Percentiles rank a stretch among this genome's conserved stretches.
Conservation (phyloP, 1,139 yeast species). For the Pichia sp. region DNA sequence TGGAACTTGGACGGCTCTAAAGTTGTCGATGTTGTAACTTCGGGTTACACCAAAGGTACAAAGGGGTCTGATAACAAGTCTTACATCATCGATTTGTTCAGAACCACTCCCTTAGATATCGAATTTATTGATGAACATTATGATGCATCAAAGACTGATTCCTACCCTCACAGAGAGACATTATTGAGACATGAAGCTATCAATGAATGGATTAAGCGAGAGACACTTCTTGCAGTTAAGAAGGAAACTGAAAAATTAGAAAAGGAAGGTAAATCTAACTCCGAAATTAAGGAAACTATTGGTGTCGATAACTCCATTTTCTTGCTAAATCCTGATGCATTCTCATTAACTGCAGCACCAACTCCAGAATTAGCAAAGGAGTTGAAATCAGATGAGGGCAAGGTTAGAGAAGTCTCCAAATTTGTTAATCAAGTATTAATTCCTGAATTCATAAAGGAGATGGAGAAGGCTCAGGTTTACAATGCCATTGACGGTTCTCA, state of each 20-base stretch:
- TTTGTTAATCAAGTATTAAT: conserved; percentile 57
- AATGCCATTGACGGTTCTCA: conserved; percentile 70
- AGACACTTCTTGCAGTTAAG: conserved; percentile 52
- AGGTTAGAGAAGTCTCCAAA: conserved; percentile 63
- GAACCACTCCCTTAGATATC: conserved; percentile 81
- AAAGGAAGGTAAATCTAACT: conserved; percentile 22
- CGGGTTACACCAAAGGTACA: conserved; percentile 82
- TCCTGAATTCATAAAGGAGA: conserved; percentile 57
- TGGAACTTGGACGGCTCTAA: conserved; percentile 40
- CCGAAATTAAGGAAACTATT: conserved; percentile 43
- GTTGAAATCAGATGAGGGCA: conserved; percentile 50
- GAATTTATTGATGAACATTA: conserved; percentile 60
- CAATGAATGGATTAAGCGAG: conserved; percentile 82
- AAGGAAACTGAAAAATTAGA: conserved; percentile 49
- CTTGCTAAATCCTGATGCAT: conserved; percentile 78
- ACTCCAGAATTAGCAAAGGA: conserved; percentile 36
- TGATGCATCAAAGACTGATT: conserved; percentile 35
- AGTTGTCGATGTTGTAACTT: conserved; percentile 52
- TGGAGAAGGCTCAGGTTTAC: conserved; percentile 42
- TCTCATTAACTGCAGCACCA: conserved; percentile 41
- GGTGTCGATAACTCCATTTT: conserved; percentile 55
- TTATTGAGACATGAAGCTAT: conserved; percentile 84
- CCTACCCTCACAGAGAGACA: conserved; percentile 80
- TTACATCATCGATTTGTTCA: conserved; percentile 78
- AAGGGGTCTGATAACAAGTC: conserved; percentile 80